Evolutionary conservation across 2,329 filamentous ascomycete species (phyloP).

Genomic region (Paecilomyces dactylethromorphus): DNA sequence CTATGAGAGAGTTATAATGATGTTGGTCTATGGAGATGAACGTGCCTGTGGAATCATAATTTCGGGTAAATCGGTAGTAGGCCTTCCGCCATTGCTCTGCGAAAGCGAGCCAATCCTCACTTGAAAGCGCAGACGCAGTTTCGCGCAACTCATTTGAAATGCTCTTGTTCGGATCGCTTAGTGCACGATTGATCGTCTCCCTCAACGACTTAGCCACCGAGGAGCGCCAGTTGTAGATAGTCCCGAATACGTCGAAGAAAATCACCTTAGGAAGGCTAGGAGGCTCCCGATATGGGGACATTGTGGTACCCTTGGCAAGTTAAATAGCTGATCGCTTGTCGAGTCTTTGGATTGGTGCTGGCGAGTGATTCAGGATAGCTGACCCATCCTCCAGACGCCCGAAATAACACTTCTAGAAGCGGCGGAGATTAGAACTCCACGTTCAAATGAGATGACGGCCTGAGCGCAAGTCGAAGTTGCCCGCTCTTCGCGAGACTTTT

Average conservation of each 20-base stretch:
- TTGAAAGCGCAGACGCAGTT: constrained; percentile 46
- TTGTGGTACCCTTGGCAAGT: neutral
- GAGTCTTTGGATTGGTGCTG: neutral
- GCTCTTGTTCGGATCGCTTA: constrained; percentile 40
- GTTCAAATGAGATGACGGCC: neutral
- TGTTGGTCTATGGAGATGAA: constrained; percentile 71
- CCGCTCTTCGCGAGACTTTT: neutral
- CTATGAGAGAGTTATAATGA: constrained; percentile 56
- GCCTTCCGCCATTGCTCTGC: constrained; percentile 63
- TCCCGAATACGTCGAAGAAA: constrained; percentile 40
- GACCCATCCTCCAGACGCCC: neutral
- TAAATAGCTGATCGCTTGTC: neutral
- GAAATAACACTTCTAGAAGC: neutral
- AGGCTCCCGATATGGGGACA: neutral
- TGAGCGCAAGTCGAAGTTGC: neutral
- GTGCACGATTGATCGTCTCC: constrained; percentile 41
- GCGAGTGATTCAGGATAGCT: neutral
- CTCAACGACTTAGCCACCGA: constrained; percentile 57
- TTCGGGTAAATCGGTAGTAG: constrained; percentile 57
- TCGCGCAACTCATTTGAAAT: constrained; percentile 43
- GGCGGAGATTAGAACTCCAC: neutral
- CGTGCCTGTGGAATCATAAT: constrained; percentile 25
- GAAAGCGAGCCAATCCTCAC: constrained; percentile 57
- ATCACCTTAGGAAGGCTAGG: constrained; percentile 9
- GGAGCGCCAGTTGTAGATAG: constrained; percentile 70